Conservation (phyloP, 805 yeast genomes). For the Isabelozyma rhagii region DNA sequence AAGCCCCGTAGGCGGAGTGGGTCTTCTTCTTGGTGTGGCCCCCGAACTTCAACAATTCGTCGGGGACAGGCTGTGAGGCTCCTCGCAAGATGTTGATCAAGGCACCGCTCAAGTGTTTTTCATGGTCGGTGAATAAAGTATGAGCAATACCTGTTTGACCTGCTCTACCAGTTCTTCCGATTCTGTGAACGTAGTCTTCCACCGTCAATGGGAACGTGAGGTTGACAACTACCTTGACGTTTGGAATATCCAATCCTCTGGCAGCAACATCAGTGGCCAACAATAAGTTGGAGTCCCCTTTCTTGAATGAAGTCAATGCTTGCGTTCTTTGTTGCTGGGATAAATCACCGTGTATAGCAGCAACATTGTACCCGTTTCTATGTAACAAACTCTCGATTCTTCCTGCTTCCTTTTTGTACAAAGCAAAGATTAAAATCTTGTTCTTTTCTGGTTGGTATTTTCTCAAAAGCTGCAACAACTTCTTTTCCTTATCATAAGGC, state of each 20-base stretch:
- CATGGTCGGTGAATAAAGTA: slow-evolving; percentile 94
- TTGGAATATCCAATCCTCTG: slow-evolving; percentile 95
- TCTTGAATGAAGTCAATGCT: slow-evolving; percentile 82
- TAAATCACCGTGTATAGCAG: slow-evolving; percentile 96
- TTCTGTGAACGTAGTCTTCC: slow-evolving; percentile 95
- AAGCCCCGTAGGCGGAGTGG: slow-evolving; percentile 97
- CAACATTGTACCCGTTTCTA: slow-evolving; percentile 72
- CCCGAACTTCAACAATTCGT: slow-evolving; percentile 89
- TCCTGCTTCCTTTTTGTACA: slow-evolving; percentile 94
- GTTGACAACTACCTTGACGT: slow-evolving; percentile 92
- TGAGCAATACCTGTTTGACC: slow-evolving; percentile 94
- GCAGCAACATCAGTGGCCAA: slow-evolving; percentile 99
- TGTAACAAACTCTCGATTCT: slow-evolving; percentile 77
- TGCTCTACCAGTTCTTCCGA: slow-evolving; percentile 98
- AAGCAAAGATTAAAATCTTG: slow-evolving; percentile 85
- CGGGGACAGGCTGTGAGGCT: slow-evolving; percentile 95
- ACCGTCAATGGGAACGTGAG: slow-evolving; percentile 94
- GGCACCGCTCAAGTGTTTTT: slow-evolving; percentile 94
- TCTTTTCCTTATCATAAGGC: slow-evolving; percentile 75
- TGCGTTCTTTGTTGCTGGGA: slow-evolving; percentile 87
- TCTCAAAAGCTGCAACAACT: slow-evolving; percentile 65
- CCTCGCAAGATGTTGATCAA: slow-evolving; percentile 87
- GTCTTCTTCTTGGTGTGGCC: slow-evolving; percentile 98
- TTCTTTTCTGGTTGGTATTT: slow-evolving; percentile 79
- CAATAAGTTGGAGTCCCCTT: slow-evolving; percentile 69